phyloP scores from a whole-genome alignment of 2,329 filamentous ascomycete genomes.

The Daldinia sp. region DNA sequence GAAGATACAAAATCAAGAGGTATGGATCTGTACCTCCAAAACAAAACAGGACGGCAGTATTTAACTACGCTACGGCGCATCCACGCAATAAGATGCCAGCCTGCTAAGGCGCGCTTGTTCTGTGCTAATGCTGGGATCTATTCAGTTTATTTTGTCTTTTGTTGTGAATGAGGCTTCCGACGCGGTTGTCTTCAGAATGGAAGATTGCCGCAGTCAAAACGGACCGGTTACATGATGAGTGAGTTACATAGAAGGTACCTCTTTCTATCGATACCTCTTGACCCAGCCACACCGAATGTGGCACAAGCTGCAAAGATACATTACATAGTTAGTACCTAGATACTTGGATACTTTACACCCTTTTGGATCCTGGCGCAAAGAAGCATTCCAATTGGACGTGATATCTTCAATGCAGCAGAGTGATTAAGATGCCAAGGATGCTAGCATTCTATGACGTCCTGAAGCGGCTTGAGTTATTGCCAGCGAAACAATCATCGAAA shows the following conservation, averaged over 20 bases:
- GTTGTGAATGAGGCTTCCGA: background rate
- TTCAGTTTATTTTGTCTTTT: background rate
- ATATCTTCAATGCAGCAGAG: conserved; percentile 4
- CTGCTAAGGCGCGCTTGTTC: background rate
- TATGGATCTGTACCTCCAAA: too few species aligned
- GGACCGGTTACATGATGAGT: background rate
- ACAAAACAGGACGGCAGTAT: background rate
- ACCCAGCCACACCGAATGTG: conserved; percentile 1
- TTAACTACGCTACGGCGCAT: background rate
- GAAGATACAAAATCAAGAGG: background rate
- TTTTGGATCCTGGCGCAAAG: conserved; percentile 5
- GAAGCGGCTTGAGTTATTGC: conserved; percentile 1
- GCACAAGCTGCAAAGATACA: background rate
- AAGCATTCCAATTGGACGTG: conserved; percentile 13
- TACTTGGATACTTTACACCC: too few species aligned
- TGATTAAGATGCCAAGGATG: conserved; percentile 3
- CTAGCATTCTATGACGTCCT: conserved; percentile 17
- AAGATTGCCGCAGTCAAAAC: conserved; percentile 4
- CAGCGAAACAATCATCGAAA: conserved; percentile 10
- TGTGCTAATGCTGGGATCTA: background rate
- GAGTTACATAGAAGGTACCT: background rate
- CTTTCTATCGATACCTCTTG: background rate
- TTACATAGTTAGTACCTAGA: background rate
- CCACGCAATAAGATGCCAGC: background rate
- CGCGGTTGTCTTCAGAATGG: background rate